phyloP scores from a whole-genome alignment of 176 grass and related monocot genomes.

The Eleusine indica region DNA sequence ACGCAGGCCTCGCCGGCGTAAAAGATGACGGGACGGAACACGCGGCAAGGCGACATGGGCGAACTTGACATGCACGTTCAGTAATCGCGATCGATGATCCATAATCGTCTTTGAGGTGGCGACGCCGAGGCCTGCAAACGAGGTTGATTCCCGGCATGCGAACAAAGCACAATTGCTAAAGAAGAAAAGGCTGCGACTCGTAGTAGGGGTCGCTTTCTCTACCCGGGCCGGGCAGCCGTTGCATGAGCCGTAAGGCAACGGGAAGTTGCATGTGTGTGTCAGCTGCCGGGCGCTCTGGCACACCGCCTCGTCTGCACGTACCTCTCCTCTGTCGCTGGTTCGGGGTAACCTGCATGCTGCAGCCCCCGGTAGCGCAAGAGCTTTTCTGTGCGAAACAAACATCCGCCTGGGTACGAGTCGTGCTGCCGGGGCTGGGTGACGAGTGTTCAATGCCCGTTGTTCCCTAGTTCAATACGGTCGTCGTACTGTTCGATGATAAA shows the following conservation, averaged over 20 bases:
- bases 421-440: neutral
- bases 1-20: neutral
- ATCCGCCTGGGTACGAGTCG: neutral
- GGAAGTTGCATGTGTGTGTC: neutral
- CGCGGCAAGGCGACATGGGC: slow-evolving; percentile 22
- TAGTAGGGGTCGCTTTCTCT: neutral
- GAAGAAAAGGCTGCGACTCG: neutral
- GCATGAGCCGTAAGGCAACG: slow-evolving; percentile 4
- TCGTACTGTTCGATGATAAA: neutral
- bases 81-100: neutral
- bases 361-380: no score
- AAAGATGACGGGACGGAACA: neutral
- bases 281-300: neutral
- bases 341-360: neutral
- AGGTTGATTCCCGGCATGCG: slow-evolving; percentile 16
- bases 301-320: neutral
- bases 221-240: neutral
- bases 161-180: neutral
- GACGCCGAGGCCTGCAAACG: neutral
- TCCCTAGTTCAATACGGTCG: neutral
- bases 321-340: neutral
- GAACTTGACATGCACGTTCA: neutral
- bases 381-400: neutral
- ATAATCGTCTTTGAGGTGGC: neutral
- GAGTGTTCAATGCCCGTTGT: neutral